Conservation (phyloP, 768 basidiomycete genomes). For the Russula sp. region DNA sequence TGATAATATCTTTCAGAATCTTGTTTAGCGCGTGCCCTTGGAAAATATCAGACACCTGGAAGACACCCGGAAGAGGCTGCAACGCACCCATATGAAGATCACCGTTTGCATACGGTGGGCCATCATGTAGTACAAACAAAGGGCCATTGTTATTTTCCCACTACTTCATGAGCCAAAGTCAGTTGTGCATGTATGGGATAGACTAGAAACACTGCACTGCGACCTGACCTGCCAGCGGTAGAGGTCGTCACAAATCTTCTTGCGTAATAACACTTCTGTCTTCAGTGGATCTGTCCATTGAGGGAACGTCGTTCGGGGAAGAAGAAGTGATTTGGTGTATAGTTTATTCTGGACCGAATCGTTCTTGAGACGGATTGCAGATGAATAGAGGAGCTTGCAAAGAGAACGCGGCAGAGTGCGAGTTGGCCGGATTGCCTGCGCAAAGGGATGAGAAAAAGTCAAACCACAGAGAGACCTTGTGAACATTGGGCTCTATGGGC, state of each 20-base stretch:
- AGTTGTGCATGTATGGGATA: conserved; percentile 12
- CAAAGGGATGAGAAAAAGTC: neutral
- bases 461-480: neutral
- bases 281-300: conserved; percentile 65
- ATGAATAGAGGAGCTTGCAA: neutral
- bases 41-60: neutral
- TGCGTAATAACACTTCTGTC: conserved; percentile 55
- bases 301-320: conserved; percentile 81
- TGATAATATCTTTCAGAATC: conserved; percentile 93
- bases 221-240: conserved; percentile 74
- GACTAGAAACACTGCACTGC: conserved; percentile 9
- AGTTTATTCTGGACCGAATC: conserved; percentile 35
- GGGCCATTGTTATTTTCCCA: conserved; percentile 61
- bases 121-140: conserved; percentile 87
- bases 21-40: conserved; percentile 95
- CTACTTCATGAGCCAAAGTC: conserved; percentile 40
- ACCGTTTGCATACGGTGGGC: conserved; percentile 97
- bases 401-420: neutral
- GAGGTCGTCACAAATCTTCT: conserved; percentile 65
- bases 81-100: conserved; percentile 85
- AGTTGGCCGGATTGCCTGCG: neutral
- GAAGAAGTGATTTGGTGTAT: conserved; percentile 62
- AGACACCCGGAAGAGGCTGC: neutral
- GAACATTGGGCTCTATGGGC: no score
- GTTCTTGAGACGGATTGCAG: neutral